Evolutionary conservation across 73 alveolate species (phyloP).

Genomic region (Paraurostyla sp.): DNA sequence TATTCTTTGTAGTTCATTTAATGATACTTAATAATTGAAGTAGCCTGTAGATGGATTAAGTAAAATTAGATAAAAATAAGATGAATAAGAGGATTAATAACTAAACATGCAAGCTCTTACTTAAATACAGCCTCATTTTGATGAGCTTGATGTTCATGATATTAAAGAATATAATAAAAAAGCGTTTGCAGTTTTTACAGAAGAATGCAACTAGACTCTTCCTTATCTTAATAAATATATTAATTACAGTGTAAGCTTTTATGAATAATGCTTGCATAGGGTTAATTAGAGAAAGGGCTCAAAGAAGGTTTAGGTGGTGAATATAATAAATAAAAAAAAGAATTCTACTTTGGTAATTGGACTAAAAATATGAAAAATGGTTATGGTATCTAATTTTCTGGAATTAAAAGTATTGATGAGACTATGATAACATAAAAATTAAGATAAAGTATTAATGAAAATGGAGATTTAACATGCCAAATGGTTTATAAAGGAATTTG

Average conservation of each 20-base stretch:
- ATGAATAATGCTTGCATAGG: background rate
- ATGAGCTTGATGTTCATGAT: background rate
- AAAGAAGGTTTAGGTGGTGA: conserved; percentile 21
- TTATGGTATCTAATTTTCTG: background rate
- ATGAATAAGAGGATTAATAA: background rate
- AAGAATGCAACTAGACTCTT: background rate
- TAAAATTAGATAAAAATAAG: background rate
- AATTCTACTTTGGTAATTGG: conserved; percentile 35
- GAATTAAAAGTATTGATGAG: too few species aligned
- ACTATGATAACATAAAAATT: too few species aligned
- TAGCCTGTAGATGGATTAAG: conserved; percentile 1
- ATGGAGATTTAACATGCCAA: background rate
- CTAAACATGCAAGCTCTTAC: background rate
- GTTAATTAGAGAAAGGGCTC: background rate
- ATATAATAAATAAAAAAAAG: background rate
- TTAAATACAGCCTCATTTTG: background rate
- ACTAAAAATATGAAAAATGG: background rate
- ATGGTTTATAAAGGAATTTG: conserved; percentile 22
- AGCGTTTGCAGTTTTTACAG: background rate
- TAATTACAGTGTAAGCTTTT: background rate
- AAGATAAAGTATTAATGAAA: background rate
- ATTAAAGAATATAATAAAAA: conserved; percentile 35
- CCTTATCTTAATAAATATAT: background rate
- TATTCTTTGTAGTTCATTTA: background rate
- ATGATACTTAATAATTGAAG: background rate